Evolutionary conservation across 495 filamentous ascomycete genomes (phyloP).

Genomic region (Neohortaea acidophila): DNA sequence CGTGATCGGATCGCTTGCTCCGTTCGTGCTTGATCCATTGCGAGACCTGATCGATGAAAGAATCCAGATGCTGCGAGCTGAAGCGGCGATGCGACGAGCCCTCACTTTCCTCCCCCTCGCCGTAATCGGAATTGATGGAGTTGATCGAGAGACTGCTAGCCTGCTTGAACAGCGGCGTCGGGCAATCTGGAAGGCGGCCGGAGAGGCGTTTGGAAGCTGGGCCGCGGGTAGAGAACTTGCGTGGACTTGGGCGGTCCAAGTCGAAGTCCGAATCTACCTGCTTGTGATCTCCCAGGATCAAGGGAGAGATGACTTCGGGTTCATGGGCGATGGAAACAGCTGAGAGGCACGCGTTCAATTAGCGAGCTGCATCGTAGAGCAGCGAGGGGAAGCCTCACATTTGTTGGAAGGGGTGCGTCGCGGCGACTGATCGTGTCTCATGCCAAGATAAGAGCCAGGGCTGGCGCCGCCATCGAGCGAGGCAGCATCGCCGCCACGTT

Average conservation of each 20-base stretch:
- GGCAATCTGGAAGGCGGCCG: slow-evolving; percentile 21
- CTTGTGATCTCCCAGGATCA: slow-evolving; percentile 25
- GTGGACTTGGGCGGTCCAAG: slow-evolving; percentile 14
- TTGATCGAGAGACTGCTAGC: no score
- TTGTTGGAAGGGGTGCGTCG: background rate
- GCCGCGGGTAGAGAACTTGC: no score
- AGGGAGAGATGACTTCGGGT: slow-evolving; percentile 26
- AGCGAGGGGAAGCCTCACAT: no score
- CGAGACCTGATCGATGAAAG: slow-evolving; percentile 53
- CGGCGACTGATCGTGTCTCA: background rate
- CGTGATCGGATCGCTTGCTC: slow-evolving; percentile 38
- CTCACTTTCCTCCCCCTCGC: no score
- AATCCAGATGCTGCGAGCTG: slow-evolving; percentile 23
- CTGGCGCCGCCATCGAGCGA: no score
- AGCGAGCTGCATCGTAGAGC: no score
- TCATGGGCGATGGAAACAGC: slow-evolving; percentile 26
- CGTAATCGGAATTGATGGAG: no score
- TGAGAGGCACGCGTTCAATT: no score
- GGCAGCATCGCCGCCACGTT: background rate
- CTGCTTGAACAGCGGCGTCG: no score
- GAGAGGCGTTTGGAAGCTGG: slow-evolving; percentile 20
- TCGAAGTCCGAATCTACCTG: slow-evolving; percentile 24
- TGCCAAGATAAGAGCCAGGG: slow-evolving; percentile 1
- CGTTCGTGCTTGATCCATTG: slow-evolving; percentile 73
- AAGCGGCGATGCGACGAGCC: background rate